Base-by-base conservation (phyloP, 495 filamentous ascomycete genomes). In the Aspergillus saccharolyticus region DNA sequence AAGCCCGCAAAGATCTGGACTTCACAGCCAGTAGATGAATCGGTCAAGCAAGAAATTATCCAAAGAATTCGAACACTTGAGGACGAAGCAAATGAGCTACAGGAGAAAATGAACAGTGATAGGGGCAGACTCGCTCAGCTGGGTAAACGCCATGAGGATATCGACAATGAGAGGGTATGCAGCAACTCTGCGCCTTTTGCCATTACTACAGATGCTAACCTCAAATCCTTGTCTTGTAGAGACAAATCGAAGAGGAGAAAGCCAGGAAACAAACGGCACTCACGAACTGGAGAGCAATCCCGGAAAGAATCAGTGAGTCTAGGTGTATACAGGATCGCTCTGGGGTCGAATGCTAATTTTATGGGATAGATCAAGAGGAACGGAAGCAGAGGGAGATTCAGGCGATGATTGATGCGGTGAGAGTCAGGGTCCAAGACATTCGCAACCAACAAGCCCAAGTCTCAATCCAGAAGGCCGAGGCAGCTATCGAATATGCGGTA, bases 11-110 rank as follows among this genome's bases (percentile, higher is more conserved):
- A 64, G 15, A 76, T 80, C 53, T 97, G 91, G 88, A 90, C 87
- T 3, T 81, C 90, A 56, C 84, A 89, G 62, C 87, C 89, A 4
- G 81, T 90, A 14, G 87, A 94, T 67, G 61, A 64, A 0, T 72
- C 78, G 24, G 79, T 81, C 52, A 90, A 87, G 63, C 64, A 70
- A 14, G 76, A 77, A 44, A 22, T 85, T 19, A 64, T 74, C 52
- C 64, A 68, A 28, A 73, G 69, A 0, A 79, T 85, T 25, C 46
- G 63, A 0, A 52, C 75, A 3, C 70, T 79, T 44, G 74, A 73
- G 12, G 69, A 74, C 6, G 70, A 84, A 42, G 44, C 79, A 19
- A 67, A 66, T 17, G 69, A 67, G 4, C 42, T 80, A 8, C 56
- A 75, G 28, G 52, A 65, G 15, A 68, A 69, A 44, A 56, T 77